phyloP scores from a whole-genome alignment of 1,284 basidiomycete species.

The Pterulicium gracile region DNA sequence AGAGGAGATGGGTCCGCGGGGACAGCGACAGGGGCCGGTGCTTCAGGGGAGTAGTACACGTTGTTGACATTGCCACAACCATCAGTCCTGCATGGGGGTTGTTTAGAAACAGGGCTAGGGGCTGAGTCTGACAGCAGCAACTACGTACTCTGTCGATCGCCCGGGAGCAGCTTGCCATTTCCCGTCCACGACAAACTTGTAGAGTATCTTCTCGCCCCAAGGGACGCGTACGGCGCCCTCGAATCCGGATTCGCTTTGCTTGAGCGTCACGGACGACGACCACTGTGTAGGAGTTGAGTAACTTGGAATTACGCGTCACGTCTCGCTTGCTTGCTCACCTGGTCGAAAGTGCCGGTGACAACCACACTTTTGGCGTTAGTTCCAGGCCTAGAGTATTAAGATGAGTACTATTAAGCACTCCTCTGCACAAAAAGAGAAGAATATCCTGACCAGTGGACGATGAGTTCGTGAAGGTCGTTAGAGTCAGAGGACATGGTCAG shows the following conservation, averaged over 20 bases:
- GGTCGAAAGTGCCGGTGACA: slow-evolving; percentile 69
- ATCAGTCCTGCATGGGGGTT: too few relatives aligned
- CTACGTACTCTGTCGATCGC: slow-evolving; percentile 53
- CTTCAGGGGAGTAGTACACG: slow-evolving; percentile 49
- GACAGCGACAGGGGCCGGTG: slow-evolving; percentile 20
- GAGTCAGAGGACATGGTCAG: not conserved
- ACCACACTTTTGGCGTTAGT: slow-evolving; percentile 29
- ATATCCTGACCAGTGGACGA: not conserved
- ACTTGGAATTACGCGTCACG: slow-evolving; percentile 7
- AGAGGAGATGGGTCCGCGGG: not conserved
- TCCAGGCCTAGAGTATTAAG: not conserved
- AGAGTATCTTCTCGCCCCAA: slow-evolving; percentile 52
- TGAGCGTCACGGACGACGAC: slow-evolving; percentile 47
- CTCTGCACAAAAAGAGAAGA: not conserved
- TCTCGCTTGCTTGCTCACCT: slow-evolving; percentile 33
- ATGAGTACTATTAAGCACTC: not conserved
- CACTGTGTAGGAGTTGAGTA: slow-evolving; percentile 34
- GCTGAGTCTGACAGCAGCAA: too few relatives aligned
- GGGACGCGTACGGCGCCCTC: slow-evolving; percentile 44
- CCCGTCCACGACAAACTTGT: slow-evolving; percentile 77
- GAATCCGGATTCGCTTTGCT: slow-evolving; percentile 44
- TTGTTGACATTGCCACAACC: slow-evolving; percentile 63
- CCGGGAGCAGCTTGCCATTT: slow-evolving; percentile 47
- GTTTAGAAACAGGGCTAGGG: too few relatives aligned
- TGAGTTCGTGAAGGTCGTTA: not conserved